Evolutionary conservation across 2,329 filamentous ascomycete genomes (phyloP), one percentile per base, ranked within the genome.

Genomic region (Alternaria infectoria): DNA sequence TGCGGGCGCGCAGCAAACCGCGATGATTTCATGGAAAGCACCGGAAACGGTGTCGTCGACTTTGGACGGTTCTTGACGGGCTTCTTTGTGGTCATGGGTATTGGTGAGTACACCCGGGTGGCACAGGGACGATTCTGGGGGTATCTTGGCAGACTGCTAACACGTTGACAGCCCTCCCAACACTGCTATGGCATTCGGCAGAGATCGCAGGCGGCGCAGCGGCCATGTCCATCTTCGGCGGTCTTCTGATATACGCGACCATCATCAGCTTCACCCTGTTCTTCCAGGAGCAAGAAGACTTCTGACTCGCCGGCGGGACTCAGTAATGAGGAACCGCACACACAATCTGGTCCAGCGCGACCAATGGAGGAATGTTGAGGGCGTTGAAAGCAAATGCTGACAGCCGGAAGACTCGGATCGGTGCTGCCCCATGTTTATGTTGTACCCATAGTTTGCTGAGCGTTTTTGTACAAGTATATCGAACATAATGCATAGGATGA

Each of bases 211-310:
- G 91, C 61, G 90, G 93, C 56, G 96, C 96, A 52, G 97, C 97
- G 90, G 84, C 93, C 78, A 99, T 99, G 96, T 96, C 92, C 56
- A 91, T 99, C 73, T 83, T 95, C 56, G 96, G 96, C 26, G 96
- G 96, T 56, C 84, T 97, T 63, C 84, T 99, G 78, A 99, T 99
- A 79, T 99, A 99, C 82, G 93, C 93, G 61, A 99, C 96, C 52
- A 97, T 99, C 79, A 96, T 99, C 82, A 96, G 92, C 83, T 99
- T 99, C 81, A 91, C 92, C 70, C 92, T 97, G 89, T 99, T 98
- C 84, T 99, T 99, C 86, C 91, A 95, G 79, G 94, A 98, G 82
- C 93, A 98, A 80, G 92, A 97, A 78, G 96, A 98, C 74, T 99
- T 98, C 81, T 98, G 83, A 74, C 72, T 76, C 71, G 66, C 71